Base-by-base conservation (phyloP, 1,139 yeast genomes). In the Sugiyamaella paludigena region DNA sequence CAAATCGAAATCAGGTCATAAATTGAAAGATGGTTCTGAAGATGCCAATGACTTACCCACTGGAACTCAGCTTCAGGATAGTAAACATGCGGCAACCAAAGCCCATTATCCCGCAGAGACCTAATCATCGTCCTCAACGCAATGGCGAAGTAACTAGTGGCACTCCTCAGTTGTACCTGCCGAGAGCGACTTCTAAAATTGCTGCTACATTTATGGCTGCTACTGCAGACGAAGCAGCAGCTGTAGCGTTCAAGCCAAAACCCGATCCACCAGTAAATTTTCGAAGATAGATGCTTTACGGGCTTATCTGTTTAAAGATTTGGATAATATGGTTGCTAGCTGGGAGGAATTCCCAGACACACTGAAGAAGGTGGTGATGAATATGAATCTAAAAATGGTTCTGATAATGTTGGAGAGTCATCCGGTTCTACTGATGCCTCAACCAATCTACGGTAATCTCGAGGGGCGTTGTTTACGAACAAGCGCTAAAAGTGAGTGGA, bases 381-480 rank as follows among this genome's bases (percentile, higher is more conserved):
- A 6, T 47, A 48, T 7, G 60, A 55, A 4, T 51, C 28, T 12
- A 57, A 53, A 11, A 50, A 49, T 36, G 4, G 36, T 36, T 12
- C 49, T 36, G 16, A 32, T 16, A 27, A 42, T 6, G 43, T 32
- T 9, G n/a, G 47, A 10, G 42, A 26, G 27, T 47, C 38, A 34
- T 43, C 43, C 12, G 26, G 36, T 15, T 42, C 60, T 2, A 53
- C 54, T 53, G 53, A 61, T 1, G 51, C 59, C 13, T 29, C 58
- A 6, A 48, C 58, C 2, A 77, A 74, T 53, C 63, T 67, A 1
- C 71, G 79, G 57, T 70, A 72, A 51, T 68, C 75, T 28, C 76
- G 95, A 57, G 83, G 91, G 92, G 0, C 80, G 94, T 52, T 80
- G 83, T 57, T 71, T 87, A 44, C 96, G 96, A 1, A 77, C 77